Base-by-base conservation (phyloP, 2,329 filamentous ascomycete genomes). In the Cyphellophora europaea region DNA sequence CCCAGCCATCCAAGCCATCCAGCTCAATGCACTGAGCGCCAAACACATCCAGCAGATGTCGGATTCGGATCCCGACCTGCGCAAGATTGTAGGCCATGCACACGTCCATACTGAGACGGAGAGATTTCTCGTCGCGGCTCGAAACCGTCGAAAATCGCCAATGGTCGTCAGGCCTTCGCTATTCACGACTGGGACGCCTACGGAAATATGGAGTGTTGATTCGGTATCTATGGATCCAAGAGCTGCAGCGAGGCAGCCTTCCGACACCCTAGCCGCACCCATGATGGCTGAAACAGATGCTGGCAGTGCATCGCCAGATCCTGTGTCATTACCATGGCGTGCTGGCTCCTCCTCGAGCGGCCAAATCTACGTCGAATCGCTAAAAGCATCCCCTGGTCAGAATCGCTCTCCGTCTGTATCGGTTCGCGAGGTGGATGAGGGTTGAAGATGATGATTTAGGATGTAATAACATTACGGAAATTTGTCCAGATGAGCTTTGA, bases 381-480 rank as follows among this genome's bases (percentile, higher is more conserved):
- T n/a, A 25, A 25, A 25, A 25, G 21, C n/a, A 25, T 8, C 21
- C 21, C 8, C 21, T n/a, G 21, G 21, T 8, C 21, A 25, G 21
- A n/a, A 25, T 25, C 21, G 8, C n/a, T 25, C 21, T 25, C 21
- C 21, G n/a, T 25, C 21, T 25, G 21, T 25, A n/a, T 25, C 21
- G 21, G 21, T 25, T 25, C n/a, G 21, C n/a, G 21, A 25, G 21
- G 21, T 25, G 21, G 21, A 25, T 25, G 21, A 25, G 8, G 21
- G 21, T 25, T 25, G 21, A 25, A 25, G 21, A 25, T 25, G n/a
- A 25, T n/a, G n/a, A 25, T 25, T n/a, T 25, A 25, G n/a, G 21
- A 8, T 8, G n/a, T 25, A 25, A 25, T n/a, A n/a, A 25, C 21
- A n/a, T 25, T 25, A 8, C 21, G 8, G 21, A 25, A 8, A 8